These are phyloP conservation scores for Cryptosporidium canis DNA, from an alignment of 169 alveolate genomes.

Conservation along the genomic window DNA sequence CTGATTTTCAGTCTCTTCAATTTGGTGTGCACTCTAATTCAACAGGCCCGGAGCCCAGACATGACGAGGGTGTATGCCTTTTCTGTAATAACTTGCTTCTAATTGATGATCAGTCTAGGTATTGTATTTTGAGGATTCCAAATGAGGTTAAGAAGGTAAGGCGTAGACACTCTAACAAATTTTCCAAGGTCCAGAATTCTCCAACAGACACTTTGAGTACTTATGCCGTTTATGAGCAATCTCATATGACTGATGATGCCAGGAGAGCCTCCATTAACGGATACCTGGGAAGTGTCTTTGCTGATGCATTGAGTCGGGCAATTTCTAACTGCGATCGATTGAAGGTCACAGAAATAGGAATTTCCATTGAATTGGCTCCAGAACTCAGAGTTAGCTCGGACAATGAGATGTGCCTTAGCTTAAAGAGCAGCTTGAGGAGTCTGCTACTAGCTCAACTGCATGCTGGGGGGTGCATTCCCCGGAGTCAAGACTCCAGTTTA, in stretches of 20 bases:
- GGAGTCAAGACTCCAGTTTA: not conserved
- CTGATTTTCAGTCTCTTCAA: not conserved
- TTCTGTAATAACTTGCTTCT: constrained; percentile 17
- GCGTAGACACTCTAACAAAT: constrained; percentile 12
- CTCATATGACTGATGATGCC: not conserved
- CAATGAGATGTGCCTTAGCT: not conserved
- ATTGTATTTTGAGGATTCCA: constrained; percentile 7
- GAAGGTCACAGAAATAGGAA: constrained; percentile 19
- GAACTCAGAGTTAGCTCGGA: not conserved
- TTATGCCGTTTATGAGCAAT: not conserved
- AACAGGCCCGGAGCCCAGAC: not conserved
- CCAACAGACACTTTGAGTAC: not conserved
- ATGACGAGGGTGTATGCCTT: not conserved
- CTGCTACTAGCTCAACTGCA: constrained; percentile 11
- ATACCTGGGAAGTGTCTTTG: not conserved
- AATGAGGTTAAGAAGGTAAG: not conserved
- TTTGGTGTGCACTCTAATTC: not conserved
- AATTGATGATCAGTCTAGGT: constrained; percentile 9
- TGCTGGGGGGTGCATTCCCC: not conserved
- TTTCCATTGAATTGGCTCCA: constrained; percentile 52
- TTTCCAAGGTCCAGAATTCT: not conserved
- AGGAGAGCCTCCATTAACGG: not conserved
- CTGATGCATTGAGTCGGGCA: not conserved
- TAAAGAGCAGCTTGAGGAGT: constrained; percentile 27
- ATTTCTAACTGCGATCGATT: not conserved